Evolutionary conservation across 2,329 filamentous ascomycete species (phyloP).

Genomic region (Aureobasidium pullulans): DNA sequence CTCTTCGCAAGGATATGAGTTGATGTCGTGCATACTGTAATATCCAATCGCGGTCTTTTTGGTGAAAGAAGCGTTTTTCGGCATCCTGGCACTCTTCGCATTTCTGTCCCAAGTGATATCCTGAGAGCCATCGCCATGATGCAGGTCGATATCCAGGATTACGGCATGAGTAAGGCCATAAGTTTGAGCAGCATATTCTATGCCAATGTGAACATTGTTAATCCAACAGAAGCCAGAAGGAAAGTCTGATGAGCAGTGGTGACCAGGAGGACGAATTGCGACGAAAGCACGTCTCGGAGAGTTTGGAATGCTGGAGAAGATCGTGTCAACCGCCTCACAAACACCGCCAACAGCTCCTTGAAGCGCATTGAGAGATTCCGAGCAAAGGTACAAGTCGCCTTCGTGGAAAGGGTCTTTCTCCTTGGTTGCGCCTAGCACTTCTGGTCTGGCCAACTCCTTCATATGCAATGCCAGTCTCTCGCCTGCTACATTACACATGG

Average conservation of each 20-base stretch:
- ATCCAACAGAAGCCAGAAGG: slow-evolving; percentile 98
- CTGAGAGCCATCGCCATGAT: slow-evolving; percentile 94
- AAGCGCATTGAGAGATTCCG: slow-evolving; percentile 78
- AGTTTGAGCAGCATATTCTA: slow-evolving; percentile 76
- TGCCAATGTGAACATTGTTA: slow-evolving; percentile 96
- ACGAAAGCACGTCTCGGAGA: slow-evolving; percentile 63
- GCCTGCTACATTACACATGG: slow-evolving; percentile 77
- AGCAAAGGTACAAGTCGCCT: slow-evolving; percentile 84
- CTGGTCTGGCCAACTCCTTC: slow-evolving; percentile 63
- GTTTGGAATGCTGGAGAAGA: slow-evolving; percentile 52
- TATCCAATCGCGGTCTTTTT: slow-evolving; percentile 89
- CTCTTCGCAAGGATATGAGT: slow-evolving; percentile 91
- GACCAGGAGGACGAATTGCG: slow-evolving; percentile 83
- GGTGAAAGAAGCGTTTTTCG: slow-evolving; percentile 65
- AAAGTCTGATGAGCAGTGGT: slow-evolving; percentile 83
- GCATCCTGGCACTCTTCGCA: slow-evolving; percentile 52
- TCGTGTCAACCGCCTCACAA: slow-evolving; percentile 81
- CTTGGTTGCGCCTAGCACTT: slow-evolving; percentile 33
- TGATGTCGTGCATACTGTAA: slow-evolving; percentile 96
- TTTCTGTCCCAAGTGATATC: slow-evolving; percentile 90
- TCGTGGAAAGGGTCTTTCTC: slow-evolving; percentile 66
- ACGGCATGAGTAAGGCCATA: slow-evolving; percentile 89
- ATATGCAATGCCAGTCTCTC: slow-evolving; percentile 67
- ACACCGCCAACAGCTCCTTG: slow-evolving; percentile 89
- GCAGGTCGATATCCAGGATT: slow-evolving; percentile 86